Base-by-base conservation (phyloP, 352 stramenopile genomes). In the Plasmopara halstedii region DNA sequence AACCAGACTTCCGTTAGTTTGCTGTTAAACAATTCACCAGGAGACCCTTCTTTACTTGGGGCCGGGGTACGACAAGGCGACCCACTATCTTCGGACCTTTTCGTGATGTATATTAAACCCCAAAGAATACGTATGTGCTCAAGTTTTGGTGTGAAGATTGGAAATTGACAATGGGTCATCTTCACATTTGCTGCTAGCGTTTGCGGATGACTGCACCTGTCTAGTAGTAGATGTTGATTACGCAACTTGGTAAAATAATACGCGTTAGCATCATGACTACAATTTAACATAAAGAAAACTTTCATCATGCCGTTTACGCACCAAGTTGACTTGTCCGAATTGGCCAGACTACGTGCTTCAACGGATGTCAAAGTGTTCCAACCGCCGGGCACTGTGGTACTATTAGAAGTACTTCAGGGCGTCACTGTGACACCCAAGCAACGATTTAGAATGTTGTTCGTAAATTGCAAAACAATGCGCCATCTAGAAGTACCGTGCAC, bases 31-130 rank as follows among this genome's bases (percentile, higher is more conserved):
- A 22, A 39, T 27, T 46, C 35, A 1, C 33, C 42, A 0, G 42
- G 46, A 7, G 32, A 38, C 13, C 43, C 32, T 2, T 57, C 57
- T 17, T 11, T 46, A 2, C 29, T 62, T 9, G 53, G 34, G 0
- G 27, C 41, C 4, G 46, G 46, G 6, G 53, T 61, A 15, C 41
- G 42, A 13, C 53, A 62, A 46, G 46, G 46, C 17, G 41, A 62
- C 15, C 41, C 41, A 15, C 41, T 56, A 8, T 53, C 46, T 0
- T 42, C 46, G 1, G 53, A 25, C 4, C 25, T 56, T 14, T 56
- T 56, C 14, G 36, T 62, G 3, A 1, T 47, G 5, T 52, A 49
- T n/a, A 27, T 55, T 0, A 29, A 61, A 17, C 46, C 53, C 52
- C 6, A 26, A 53, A 0, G 38, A 36, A 10, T 53, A 26, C 18